A percentile compares a stretch with the other conserved stretches of the same genome.
Conservation (phyloP, 768 basidiomycete species). For the Pleurotus djamor region DNA sequence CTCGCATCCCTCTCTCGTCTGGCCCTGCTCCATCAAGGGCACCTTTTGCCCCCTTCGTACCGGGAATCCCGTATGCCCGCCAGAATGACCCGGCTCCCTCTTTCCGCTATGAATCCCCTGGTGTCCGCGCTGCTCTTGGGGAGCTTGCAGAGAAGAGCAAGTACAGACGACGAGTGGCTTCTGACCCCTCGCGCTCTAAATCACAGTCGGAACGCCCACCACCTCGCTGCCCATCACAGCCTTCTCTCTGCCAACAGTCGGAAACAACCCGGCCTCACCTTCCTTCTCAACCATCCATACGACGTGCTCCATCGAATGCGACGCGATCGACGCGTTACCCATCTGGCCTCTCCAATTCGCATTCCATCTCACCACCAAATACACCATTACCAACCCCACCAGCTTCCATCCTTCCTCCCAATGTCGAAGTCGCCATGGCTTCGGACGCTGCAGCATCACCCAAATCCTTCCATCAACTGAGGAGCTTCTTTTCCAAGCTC, state of each 20-base stretch:
- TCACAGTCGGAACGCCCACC: not conserved
- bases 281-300: not conserved
- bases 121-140: not conserved
- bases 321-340: not conserved
- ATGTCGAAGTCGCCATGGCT: not conserved
- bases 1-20: conserved; percentile 18
- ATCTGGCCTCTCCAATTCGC: not conserved
- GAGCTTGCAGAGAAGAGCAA: not conserved
- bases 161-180: not conserved
- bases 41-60: not conserved
- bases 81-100: not conserved
- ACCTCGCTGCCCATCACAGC: not conserved
- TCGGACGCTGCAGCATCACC: too few species aligned
- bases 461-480: not conserved
- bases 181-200: not conserved
- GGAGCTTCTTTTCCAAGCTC: not conserved
- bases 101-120: not conserved
- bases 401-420: not conserved
- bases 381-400: not conserved
- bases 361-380: not conserved
- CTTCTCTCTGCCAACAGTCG: not conserved
- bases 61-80: not conserved
- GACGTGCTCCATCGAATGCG: not conserved
- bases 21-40: not conserved
- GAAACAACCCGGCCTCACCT: not conserved